Evolutionary conservation across 257 asterid species (phyloP).

Genomic region (Verbena officinalis): DNA sequence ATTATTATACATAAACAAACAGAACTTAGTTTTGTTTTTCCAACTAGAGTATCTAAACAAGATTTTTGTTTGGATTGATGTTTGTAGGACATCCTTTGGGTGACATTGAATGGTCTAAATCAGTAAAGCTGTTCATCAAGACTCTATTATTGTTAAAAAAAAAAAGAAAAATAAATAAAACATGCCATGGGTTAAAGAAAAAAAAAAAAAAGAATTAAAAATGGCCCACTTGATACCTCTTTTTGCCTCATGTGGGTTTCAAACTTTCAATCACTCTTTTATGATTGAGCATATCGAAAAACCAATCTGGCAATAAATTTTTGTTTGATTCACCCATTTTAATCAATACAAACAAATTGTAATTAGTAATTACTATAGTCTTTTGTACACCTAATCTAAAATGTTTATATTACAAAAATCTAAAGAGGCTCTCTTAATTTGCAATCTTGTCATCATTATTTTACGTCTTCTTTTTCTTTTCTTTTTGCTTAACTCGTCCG

Average conservation of each 20-base stretch:
- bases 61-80: slow-evolving; percentile 22
- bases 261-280: slow-evolving; percentile 11
- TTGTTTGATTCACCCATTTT: slow-evolving; percentile 18
- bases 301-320: slow-evolving; percentile 6
- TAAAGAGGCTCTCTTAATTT: slow-evolving; percentile 1
- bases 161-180: not conserved
- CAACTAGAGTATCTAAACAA: slow-evolving; percentile 13
- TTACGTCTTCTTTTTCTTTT: no score
- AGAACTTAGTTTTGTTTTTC: not conserved
- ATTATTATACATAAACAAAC: not conserved
- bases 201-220: not conserved
- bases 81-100: slow-evolving; percentile 21
- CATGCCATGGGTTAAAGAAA: not conserved
- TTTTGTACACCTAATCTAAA: slow-evolving; percentile 16
- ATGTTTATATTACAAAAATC: slow-evolving; percentile 16
- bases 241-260: slow-evolving; percentile 12
- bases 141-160: slow-evolving; percentile 24
- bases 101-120: slow-evolving; percentile 36
- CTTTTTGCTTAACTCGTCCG: no score
- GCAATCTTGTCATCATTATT: not conserved
- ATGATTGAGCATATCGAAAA: slow-evolving; percentile 18
- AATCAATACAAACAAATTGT: slow-evolving; percentile 11
- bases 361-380: not conserved
- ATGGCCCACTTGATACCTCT: slow-evolving; percentile 23
- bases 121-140: slow-evolving; percentile 29